Conservation (phyloP, 2,329 filamentous ascomycete species). For the Alternaria tenuissima region DNA sequence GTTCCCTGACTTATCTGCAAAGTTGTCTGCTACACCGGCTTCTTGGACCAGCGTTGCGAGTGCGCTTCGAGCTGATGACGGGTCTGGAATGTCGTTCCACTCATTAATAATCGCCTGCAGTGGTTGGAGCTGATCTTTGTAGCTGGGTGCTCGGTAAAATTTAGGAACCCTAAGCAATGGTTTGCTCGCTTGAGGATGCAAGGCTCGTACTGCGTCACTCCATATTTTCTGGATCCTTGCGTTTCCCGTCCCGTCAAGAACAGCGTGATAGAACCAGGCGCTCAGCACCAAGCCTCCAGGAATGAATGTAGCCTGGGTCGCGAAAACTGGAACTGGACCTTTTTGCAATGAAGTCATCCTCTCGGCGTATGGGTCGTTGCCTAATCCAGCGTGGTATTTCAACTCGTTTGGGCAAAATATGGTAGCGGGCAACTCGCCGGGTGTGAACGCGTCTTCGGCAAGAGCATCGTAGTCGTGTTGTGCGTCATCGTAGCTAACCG, state of each 20-base stretch:
- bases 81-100: not conserved
- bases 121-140: slow-evolving; percentile 2
- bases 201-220: slow-evolving; percentile 11
- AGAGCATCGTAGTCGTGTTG: slow-evolving; percentile 14
- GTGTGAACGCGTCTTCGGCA: slow-evolving; percentile 17
- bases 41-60: not conserved
- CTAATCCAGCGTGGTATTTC: slow-evolving; percentile 21
- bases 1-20: not conserved
- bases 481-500: slow-evolving; percentile 2
- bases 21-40: not conserved
- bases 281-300: slow-evolving; percentile 40
- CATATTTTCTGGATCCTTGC: slow-evolving; percentile 23
- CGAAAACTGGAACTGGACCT: slow-evolving; percentile 28
- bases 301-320: slow-evolving; percentile 36
- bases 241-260: slow-evolving; percentile 29
- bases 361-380: slow-evolving; percentile 23
- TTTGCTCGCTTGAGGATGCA: not conserved
- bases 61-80: slow-evolving; percentile 3
- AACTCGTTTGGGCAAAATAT: slow-evolving; percentile 21
- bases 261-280: slow-evolving; percentile 35
- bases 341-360: slow-evolving; percentile 16
- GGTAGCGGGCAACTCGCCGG: slow-evolving; percentile 15
- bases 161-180: not conserved
- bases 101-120: not conserved
- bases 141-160: not conserved